Conservation (phyloP, 345 rosid species). For the Bruguiera gymnorhiza region DNA sequence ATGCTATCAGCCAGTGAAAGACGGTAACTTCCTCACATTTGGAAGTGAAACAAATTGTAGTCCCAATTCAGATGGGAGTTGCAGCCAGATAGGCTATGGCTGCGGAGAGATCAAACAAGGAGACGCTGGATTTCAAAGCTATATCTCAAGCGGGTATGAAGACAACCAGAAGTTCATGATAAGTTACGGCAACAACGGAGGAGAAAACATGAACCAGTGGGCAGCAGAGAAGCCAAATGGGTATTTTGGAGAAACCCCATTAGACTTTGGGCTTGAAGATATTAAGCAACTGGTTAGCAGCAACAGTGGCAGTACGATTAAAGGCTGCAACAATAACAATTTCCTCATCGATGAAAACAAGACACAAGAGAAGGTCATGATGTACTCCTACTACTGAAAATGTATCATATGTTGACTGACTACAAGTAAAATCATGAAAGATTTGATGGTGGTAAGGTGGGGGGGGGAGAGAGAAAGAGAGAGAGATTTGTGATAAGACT, state of each 20-base stretch:
- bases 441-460: conserved; percentile 76
- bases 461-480: conserved; percentile 2
- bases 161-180: conserved; percentile 37
- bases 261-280: conserved; percentile 46
- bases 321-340: conserved; percentile 12
- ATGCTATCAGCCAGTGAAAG: conserved; percentile 36
- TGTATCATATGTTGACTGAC: conserved; percentile 33
- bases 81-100: conserved; percentile 43
- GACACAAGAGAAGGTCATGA: conserved; percentile 42
- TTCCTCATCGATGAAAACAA: conserved; percentile 58
- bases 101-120: conserved; percentile 54
- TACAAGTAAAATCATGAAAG: conserved; percentile 51
- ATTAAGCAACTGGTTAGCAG: conserved; percentile 59
- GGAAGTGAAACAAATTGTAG: conserved; percentile 62
- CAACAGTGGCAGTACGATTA: conserved; percentile 7
- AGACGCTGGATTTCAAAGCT: conserved; percentile 37
- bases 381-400: conserved; percentile 46
- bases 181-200: conserved; percentile 23
- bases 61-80: conserved; percentile 51
- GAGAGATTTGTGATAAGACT: conserved; percentile 23
- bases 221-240: conserved; percentile 34
- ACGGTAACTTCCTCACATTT: conserved; percentile 40
- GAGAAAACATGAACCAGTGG: conserved; percentile 33
- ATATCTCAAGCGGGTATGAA: conserved; percentile 30
- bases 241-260: conserved; percentile 36